phyloP scores from a whole-genome alignment of 1,284 basidiomycete genomes.

The Coniferiporia sulphurascens region DNA sequence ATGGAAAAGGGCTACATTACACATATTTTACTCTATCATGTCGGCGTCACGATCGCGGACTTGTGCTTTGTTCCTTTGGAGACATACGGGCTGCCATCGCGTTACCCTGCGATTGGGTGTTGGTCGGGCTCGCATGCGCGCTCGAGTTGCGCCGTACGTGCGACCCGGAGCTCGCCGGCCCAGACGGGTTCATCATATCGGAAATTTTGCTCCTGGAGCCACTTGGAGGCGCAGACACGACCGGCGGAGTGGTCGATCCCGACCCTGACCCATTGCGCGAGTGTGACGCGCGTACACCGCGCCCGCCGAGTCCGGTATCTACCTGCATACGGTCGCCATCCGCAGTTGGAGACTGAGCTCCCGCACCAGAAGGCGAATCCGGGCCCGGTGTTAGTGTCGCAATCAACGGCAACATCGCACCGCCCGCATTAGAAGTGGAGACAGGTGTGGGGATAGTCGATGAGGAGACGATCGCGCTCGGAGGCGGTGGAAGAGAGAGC shows the following conservation, averaged over 20 bases:
- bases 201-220: constrained; percentile 44
- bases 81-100: constrained; percentile 12
- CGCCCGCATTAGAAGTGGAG: neutral
- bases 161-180: constrained; percentile 1
- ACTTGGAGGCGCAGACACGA: constrained; percentile 41
- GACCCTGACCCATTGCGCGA: constrained; percentile 19
- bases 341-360: constrained; percentile 6
- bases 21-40: neutral
- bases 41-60: constrained; percentile 7
- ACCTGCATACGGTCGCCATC: constrained; percentile 21
- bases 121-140: constrained; percentile 6
- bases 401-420: constrained; percentile 51
- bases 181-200: constrained; percentile 31
- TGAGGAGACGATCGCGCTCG: constrained; percentile 44
- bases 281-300: constrained; percentile 7
- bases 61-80: constrained; percentile 13
- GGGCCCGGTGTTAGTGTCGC: constrained; percentile 52
- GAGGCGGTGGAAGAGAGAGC: constrained; percentile 67
- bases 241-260: constrained; percentile 28
- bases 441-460: constrained; percentile 25
- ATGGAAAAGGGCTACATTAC: constrained; percentile 1
- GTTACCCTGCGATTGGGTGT: constrained; percentile 15
- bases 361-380: constrained; percentile 13
- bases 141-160: constrained; percentile 6
- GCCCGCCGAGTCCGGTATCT: constrained; percentile 44